A percentile compares a stretch with the other conserved stretches of the same genome.
phyloP scores from a whole-genome alignment of 1,284 basidiomycete genomes.

The Meripilus lineatus region DNA sequence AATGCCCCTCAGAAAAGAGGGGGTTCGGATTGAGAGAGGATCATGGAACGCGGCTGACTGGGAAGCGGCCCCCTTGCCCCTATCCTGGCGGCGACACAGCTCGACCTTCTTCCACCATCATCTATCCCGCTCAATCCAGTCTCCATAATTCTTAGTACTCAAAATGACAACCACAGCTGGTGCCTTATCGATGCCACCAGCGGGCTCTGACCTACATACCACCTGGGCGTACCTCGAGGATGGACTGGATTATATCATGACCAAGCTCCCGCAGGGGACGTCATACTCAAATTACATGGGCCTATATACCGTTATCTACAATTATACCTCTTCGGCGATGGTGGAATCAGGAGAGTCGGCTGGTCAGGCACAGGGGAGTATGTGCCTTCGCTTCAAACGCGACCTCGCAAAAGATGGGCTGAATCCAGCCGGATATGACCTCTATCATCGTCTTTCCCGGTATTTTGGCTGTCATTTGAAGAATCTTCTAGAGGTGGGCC shows the following conservation, averaged over 20 bases:
- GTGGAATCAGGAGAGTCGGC: constrained; percentile 51
- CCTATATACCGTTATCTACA: constrained; percentile 92
- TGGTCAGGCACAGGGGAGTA: constrained; percentile 56
- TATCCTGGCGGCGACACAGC: too few species aligned
- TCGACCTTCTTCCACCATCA: too few species aligned
- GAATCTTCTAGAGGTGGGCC: constrained; percentile 56
- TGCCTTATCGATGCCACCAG: constrained; percentile 49
- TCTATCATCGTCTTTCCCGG: constrained; percentile 84
- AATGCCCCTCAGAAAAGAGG: too few species aligned
- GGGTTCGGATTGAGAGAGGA: too few species aligned
- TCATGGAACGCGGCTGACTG: too few species aligned
- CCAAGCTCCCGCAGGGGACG: constrained; percentile 81
- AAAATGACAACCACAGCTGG: constrained; percentile 23
- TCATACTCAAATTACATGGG: constrained; percentile 91
- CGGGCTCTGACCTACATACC: constrained; percentile 70
- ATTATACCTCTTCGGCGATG: constrained; percentile 91
- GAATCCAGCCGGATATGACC: constrained; percentile 91
- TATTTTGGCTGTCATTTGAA: constrained; percentile 84
- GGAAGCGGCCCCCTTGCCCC: too few species aligned
- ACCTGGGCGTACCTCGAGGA: constrained; percentile 88
- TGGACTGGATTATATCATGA: constrained; percentile 94
- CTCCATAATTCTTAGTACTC: too few species aligned
- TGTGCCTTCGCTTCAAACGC: constrained; percentile 24
- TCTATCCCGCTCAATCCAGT: too few species aligned
- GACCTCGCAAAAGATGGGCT: constrained; percentile 75